Base-by-base conservation (phyloP, 1,284 basidiomycete genomes). In the Ustilago tritici region DNA sequence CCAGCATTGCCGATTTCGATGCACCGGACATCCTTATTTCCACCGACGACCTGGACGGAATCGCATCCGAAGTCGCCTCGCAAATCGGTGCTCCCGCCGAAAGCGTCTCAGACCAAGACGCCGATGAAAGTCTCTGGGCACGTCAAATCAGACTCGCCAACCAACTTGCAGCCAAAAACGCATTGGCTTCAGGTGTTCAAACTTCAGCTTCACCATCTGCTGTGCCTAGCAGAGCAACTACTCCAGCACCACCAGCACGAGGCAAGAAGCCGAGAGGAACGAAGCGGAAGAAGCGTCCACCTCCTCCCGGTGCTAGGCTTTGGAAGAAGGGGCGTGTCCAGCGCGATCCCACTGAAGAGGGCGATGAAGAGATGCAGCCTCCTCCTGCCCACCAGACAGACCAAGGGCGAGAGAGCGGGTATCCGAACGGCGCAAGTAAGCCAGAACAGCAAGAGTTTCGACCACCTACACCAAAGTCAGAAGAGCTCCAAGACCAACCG, bases 281-380 rank as follows among this genome's bases (percentile, higher is more conserved):
- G 32, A 77, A 73, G 67, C 32, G 61, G 32, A 73, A 62, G 61
- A 70, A 70, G 64, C 56, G 59, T 14, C 70, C 70, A 10, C 75
- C 75, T 17, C 75, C 75, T 38, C 75, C 75, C 2, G 70, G 75
- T 4, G 75, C 67, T 2, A 59, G 75, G 32, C 49, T 73, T 32
- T 77, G 75, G 75, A 77, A 77, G 65, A 69, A 73, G 28, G 75
- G 75, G 4, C 53, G 65, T 8, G 74, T 76, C 2, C 74, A 76
- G 56, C 65, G 65, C 32, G 74, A 76, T 32, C 46, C n/a, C 3
- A 56, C 49, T 10, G 46, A 57, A 9, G 56, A 28, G 17, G 66
- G 63, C 35, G 62, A 55, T 5, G 67, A 35, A n/a, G 19, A 11
- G 40, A 50, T 54, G 15, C 19, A 17, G n/a, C 15, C 49, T 23